A percentile compares a stretch with the other conserved stretches of the same genome.
Evolutionary conservation across 371 early-diverging fungal genomes (phyloP).

Genomic region (Funneliformis caledonium): DNA sequence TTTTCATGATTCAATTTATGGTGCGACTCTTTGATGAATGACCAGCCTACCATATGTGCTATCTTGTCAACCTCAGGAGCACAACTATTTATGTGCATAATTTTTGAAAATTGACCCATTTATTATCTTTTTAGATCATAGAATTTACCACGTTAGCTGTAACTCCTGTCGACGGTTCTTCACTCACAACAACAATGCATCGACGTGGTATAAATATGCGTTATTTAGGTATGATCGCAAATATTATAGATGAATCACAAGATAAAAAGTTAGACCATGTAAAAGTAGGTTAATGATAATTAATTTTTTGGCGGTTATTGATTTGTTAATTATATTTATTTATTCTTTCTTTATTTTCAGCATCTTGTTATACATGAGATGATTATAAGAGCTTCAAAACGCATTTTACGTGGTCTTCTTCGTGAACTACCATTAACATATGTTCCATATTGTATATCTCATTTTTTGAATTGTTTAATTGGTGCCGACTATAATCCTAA

Average conservation of each 20-base stretch:
- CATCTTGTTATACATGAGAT: constrained; percentile 77
- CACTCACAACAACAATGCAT: constrained; percentile 86
- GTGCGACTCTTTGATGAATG: too few relatives aligned
- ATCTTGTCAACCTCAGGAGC: too few relatives aligned
- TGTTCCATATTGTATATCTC: constrained; percentile 70
- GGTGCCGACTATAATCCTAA: constrained; percentile 61
- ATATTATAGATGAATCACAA: constrained; percentile 61
- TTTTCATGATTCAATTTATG: neutral
- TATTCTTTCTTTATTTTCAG: neutral
- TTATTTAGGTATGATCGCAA: constrained; percentile 82
- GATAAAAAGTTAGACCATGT: constrained; percentile 63
- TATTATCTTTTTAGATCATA: constrained; percentile 46
- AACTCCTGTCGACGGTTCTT: constrained; percentile 82
- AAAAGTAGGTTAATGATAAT: constrained; percentile 42
- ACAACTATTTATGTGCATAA: too few relatives aligned
- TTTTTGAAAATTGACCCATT: neutral
- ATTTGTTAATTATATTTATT: neutral
- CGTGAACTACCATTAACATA: constrained; percentile 59
- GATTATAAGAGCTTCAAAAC: constrained; percentile 85
- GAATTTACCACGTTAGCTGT: constrained; percentile 77
- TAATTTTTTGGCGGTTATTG: neutral
- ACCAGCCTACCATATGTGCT: too few relatives aligned
- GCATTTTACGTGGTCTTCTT: constrained; percentile 75
- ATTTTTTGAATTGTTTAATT: constrained; percentile 84
- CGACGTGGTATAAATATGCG: constrained; percentile 96